Conservation (phyloP, 805 yeast species). For the Ogataea kodamae region DNA sequence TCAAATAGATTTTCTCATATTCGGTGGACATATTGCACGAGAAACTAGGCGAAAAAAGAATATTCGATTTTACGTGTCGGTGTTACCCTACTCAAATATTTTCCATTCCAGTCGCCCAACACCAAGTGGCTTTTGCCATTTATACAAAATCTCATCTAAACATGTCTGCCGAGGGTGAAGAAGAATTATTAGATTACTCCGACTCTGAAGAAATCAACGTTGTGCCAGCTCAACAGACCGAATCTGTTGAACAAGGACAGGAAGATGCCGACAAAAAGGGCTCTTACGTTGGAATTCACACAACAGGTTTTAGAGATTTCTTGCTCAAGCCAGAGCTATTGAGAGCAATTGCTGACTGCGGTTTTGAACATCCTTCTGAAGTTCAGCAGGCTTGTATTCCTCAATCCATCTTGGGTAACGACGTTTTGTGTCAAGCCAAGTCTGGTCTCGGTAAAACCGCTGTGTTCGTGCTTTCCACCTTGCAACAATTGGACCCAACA, state of each 20-base stretch:
- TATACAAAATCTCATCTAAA: slow-evolving; percentile 2
- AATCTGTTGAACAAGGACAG: slow-evolving; percentile 44
- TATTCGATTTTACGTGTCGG: slow-evolving; percentile 11
- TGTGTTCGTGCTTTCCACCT: slow-evolving; percentile 90
- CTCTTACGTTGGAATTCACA: slow-evolving; percentile 95
- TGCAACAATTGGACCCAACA: slow-evolving; percentile 96
- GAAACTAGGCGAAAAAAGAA: slow-evolving; percentile 2
- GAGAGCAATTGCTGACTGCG: slow-evolving; percentile 98
- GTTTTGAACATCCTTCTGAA: slow-evolving; percentile 99
- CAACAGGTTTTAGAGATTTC: slow-evolving; percentile 98
- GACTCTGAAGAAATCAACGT: slow-evolving; percentile 95
- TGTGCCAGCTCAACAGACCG: slow-evolving; percentile 47
- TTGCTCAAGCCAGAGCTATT: slow-evolving; percentile 92
- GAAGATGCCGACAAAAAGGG: slow-evolving; percentile 83
- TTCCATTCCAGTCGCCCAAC: slow-evolving; percentile 11
- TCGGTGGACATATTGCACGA: slow-evolving; percentile 42
- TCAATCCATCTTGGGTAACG: slow-evolving; percentile 96
- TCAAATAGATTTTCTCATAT: slow-evolving; percentile 85
- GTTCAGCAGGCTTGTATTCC: slow-evolving; percentile 99
- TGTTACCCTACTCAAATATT: slow-evolving; percentile 17
- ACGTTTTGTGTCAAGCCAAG: slow-evolving; percentile 97
- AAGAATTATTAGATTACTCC: slow-evolving; percentile 98
- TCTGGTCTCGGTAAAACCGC: slow-evolving; percentile 99
- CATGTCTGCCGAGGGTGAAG: slow-evolving; percentile 97
- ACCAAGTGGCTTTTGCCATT: slow-evolving; percentile 9